Evolutionary conservation across 768 basidiomycete genomes (phyloP), one percentile per base, ranked within the genome.

Genomic region (Boletus eberwhitei): DNA sequence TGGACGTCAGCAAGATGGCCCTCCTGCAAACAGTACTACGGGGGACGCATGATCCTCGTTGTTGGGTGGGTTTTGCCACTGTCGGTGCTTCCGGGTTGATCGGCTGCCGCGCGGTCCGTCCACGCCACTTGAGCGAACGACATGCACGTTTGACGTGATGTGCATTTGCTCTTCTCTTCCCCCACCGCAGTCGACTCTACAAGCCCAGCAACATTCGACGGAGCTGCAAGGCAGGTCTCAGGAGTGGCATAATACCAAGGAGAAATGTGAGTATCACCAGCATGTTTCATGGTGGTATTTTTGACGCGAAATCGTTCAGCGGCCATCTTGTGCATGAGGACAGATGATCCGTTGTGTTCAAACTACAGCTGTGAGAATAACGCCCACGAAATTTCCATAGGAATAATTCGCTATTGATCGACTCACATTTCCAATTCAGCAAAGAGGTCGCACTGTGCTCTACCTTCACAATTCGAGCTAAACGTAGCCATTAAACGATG

Each of bases 351-450:
- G 16, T 29, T 38, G 32, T 14, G 38, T 38, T 24, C 22, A 42
- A 31, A 29, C 37, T 29, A 40, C 38, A 54, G 17, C 26, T 35
- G 44, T 43, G 49, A 41, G 46, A 56, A 38, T 54, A 41, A 21
- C 43, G 50, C 53, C n/a, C 48, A 48, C 48, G 2, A 34, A 43
- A 43, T 26, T 26, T 17, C 29, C 46, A 42, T 52, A 31, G 29
- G 52, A 42, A 53, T 43, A 19, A 43, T 42, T 46, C 34, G 34
- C 36, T 42, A 26, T 34, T 40, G 63, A 66, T 68, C 61, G 32
- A 48, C 52, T 58, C 45, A 35, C 59, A 58, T 61, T 69, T 61
- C 54, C 56, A 61, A 69, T 60, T 46, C 40, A 43, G 21, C 44
- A 46, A 41, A 44, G 43, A 35, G 16, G 24, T 48, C 41, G 22